Evolutionary conservation across 1,284 basidiomycete genomes (phyloP).

Genomic region (Cerioporus squamosus): DNA sequence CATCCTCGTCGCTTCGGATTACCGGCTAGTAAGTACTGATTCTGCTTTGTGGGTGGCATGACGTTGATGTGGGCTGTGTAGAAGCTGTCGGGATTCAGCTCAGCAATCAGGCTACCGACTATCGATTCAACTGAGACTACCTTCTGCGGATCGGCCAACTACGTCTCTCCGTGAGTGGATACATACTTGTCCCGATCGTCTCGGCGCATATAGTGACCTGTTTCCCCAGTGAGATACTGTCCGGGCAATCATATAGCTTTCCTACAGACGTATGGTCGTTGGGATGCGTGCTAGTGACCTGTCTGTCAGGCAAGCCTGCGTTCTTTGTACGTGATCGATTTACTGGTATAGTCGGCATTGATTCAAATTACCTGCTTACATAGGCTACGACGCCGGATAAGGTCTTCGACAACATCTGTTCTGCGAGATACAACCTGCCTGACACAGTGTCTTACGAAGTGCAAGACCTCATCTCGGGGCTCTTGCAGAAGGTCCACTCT

Average conservation of each 20-base stretch:
- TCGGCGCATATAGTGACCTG: conserved; percentile 2
- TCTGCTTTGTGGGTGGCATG: too few species aligned
- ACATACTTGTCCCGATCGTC: not conserved
- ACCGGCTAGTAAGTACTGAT: conserved; percentile 27
- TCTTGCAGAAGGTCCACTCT: conserved; percentile 27
- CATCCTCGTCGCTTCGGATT: conserved; percentile 29
- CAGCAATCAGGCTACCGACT: conserved; percentile 22
- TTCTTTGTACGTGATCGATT: conserved; percentile 19
- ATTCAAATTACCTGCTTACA: too few species aligned
- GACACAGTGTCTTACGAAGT: conserved; percentile 15
- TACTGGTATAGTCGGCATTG: too few species aligned
- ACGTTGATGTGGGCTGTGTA: conserved; percentile 1
- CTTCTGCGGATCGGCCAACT: conserved; percentile 26
- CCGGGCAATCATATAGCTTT: conserved; percentile 26
- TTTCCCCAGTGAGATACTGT: conserved; percentile 26
- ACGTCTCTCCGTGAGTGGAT: conserved; percentile 32
- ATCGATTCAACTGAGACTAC: conserved; percentile 13
- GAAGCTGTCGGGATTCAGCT: conserved; percentile 35
- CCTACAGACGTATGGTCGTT: conserved; percentile 35
- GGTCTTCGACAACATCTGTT: conserved; percentile 27
- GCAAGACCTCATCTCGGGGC: conserved; percentile 22
- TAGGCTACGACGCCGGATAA: conserved; percentile 16
- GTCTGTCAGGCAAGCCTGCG: conserved; percentile 25
- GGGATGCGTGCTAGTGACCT: conserved; percentile 30
- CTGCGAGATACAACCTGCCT: conserved; percentile 15